Base-by-base conservation (phyloP, 2,329 filamentous ascomycete genomes). In the Aspergillus sp. region DNA sequence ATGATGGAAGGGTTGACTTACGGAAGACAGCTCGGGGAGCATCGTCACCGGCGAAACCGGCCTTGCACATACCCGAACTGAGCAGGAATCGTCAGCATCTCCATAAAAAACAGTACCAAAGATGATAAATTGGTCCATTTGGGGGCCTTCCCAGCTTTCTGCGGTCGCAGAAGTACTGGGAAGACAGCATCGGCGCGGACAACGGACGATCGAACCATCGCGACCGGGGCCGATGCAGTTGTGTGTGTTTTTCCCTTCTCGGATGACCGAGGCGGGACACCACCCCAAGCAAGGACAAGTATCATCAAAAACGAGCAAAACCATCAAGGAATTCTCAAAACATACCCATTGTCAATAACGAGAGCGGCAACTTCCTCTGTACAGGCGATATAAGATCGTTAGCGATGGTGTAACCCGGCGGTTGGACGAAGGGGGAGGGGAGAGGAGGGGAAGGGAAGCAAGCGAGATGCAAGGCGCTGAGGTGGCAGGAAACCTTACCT, bases 271-370 rank as follows among this genome's bases (percentile, higher is more conserved):
- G 46, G 36, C 36, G 46, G 46, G 18, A 56, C 32, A 29, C 10
- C 42, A 36, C 29, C 54, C 14, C 36, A 42, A 36, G 32, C 32
- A 58, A 58, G 52, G 45, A 54, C 54, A 59, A 58, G 39, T 49
- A 39, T 54, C 62, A 64, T 64, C 57, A 46, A 32, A 26, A 49
- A n/a, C 18, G 22, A 49, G 20, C 56, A 47, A 47, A 47, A 47
- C 22, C 36, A 64, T 66, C 61, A 56, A 55, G 52, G 59, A 55
- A 36, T 32, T 49, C 60, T 42, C 31, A 52, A 51, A 83, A 85
- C 93, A 91, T 94, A 99, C 95, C 95, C 95, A 98, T 99, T 99
- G 93, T 99, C 95, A 85, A 99, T 98, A 84, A 99, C 95, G 91
- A 99, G 93, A 83, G 95, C 95, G 83, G 95, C 95, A 84, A 99